phyloP scores from a whole-genome alignment of 768 basidiomycete genomes.

The Lentinula sp. region DNA sequence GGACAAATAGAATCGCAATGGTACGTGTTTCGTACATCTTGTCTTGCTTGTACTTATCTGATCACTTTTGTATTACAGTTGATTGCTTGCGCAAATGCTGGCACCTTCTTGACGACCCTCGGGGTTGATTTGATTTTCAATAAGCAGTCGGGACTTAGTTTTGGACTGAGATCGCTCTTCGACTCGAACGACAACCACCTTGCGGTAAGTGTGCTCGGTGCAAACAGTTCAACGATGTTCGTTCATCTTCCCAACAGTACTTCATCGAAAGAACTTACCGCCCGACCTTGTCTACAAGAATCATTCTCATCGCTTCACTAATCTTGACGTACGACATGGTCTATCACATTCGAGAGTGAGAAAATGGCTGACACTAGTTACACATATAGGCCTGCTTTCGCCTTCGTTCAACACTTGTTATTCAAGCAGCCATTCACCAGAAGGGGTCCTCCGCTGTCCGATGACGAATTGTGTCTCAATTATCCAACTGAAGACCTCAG shows the following conservation, averaged over 20 bases:
- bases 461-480: slow-evolving; percentile 14
- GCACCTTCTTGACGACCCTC: slow-evolving; percentile 53
- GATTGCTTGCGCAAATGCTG: slow-evolving; percentile 48
- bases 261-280: slow-evolving; percentile 41
- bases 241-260: slow-evolving; percentile 28
- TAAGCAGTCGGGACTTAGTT: slow-evolving; percentile 56
- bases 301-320: slow-evolving; percentile 49
- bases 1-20: slow-evolving; percentile 41
- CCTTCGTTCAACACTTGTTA: slow-evolving; percentile 44
- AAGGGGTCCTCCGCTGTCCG: slow-evolving; percentile 14
- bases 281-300: slow-evolving; percentile 42
- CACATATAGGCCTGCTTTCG: slow-evolving; percentile 40
- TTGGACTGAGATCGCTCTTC: slow-evolving; percentile 56
- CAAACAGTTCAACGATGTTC: not conserved
- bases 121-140: slow-evolving; percentile 53
- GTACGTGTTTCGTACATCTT: slow-evolving; percentile 27
- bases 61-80: slow-evolving; percentile 21
- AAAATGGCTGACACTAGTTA: not conserved
- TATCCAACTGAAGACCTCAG: slow-evolving; percentile 11
- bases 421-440: slow-evolving; percentile 48
- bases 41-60: not conserved
- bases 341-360: not conserved
- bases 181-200: slow-evolving; percentile 57
- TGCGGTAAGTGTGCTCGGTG: slow-evolving; percentile 29
- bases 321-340: slow-evolving; percentile 42